Base-by-base conservation (phyloP, 2,329 filamentous ascomycete species). In the Colletotrichum eleusines region DNA sequence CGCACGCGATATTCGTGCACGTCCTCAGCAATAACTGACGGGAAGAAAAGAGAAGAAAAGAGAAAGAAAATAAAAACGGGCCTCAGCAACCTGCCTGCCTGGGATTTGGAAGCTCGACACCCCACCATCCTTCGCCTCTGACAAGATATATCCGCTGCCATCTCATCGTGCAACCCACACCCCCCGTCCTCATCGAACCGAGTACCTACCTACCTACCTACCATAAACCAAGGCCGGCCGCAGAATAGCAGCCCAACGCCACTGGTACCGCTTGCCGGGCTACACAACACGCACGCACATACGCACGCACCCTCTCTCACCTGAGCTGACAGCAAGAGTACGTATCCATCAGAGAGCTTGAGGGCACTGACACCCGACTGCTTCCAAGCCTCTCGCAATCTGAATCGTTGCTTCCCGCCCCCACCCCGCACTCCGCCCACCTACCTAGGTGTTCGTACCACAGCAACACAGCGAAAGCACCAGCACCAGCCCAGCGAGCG, bases 361-460 rank as follows among this genome's bases (percentile, higher is more conserved):
- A 61, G 68, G 57, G 63, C 67, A 70, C 55, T 61, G 67, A 66
- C 67, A 55, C 67, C 48, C 35, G 12, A 31, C 33, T 57, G 44
- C 55, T 42, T 28, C 60, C 59, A 48, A 35, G 31, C 44, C 53
- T 69, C 57, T 64, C 53, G 67, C 68, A 54, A 59, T 60, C 38
- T 28, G 18, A 42, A 44, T 63, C 68, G 58, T 40, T 38, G 64
- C 57, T 58, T 63, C 46, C 51, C 51, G 68, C 68, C 68, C 68
- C 68, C 68, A 71, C 68, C 64, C 64, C 68, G 58, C 68, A 71
- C 63, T 62, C 57, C 58, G 68, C 53, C 59, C 51, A 60, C 31
- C 59, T 57, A 60, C n/a, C n/a, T n/a, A n/a, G n/a, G n/a, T n/a
- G n/a, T 46, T 46, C 67, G 40, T 63, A 60, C 63, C 58, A 55